Evolutionary conservation across 192 early-diverging fungal species (phyloP).

Genomic region (Rhizophlyctis rosea): DNA sequence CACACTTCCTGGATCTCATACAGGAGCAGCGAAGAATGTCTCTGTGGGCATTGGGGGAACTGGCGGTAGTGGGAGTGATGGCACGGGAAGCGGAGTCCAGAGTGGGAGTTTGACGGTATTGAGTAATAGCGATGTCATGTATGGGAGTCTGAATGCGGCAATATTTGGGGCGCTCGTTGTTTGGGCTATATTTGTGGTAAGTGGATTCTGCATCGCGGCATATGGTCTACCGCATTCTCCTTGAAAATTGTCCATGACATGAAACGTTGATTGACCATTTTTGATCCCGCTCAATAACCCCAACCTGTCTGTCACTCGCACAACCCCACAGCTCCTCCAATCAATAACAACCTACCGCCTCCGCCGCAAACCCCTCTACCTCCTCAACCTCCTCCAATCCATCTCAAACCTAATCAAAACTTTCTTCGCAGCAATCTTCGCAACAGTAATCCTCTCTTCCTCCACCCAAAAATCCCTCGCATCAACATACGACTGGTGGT

Average conservation of each 20-base stretch:
- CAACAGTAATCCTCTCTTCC: conserved; percentile 5
- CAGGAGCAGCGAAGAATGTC: neutral
- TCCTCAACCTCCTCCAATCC: conserved; percentile 24
- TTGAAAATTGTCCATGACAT: no score
- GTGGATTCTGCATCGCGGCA: neutral
- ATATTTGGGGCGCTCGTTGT: conserved; percentile 17
- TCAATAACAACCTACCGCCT: neutral
- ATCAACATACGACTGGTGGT: no score
- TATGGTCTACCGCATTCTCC: neutral
- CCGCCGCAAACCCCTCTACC: conserved; percentile 32
- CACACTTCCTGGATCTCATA: neutral
- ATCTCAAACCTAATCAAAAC: conserved; percentile 23
- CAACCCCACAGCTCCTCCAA: neutral
- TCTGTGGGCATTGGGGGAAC: conserved; percentile 13
- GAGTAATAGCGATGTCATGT: conserved; percentile 5
- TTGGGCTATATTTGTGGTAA: neutral
- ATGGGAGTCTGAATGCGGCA: conserved; percentile 18
- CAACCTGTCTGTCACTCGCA: no score
- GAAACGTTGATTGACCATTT: no score
- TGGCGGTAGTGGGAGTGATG: no score
- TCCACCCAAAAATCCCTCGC: no score
- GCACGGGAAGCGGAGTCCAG: no score
- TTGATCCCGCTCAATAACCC: no score
- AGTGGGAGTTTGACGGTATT: no score
- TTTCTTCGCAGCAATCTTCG: conserved; percentile 16